Conservation (phyloP, 2,329 filamentous ascomycete genomes). For the Talaromyces sp. region DNA sequence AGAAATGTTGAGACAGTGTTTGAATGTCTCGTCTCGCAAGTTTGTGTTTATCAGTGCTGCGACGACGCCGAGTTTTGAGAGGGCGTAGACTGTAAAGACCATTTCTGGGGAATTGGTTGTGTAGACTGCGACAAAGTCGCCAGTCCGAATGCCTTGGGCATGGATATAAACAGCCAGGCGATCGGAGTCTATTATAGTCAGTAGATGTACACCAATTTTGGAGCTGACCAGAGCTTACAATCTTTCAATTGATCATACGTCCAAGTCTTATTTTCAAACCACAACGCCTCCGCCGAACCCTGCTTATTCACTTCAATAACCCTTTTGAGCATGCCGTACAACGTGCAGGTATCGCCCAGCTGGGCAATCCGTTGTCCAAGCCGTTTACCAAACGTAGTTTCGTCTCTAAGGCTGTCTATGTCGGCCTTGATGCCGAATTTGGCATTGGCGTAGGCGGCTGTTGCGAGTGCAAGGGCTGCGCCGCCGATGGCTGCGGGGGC, state of each 20-base stretch:
- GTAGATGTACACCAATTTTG: too few species aligned
- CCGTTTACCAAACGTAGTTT: conserved; percentile 34
- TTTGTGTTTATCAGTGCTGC: conserved; percentile 48
- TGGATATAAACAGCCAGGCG: conserved; percentile 44
- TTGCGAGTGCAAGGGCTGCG: conserved; percentile 35
- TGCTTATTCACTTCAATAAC: conserved; percentile 40
- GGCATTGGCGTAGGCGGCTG: conserved; percentile 44
- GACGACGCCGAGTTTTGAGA: conserved; percentile 48
- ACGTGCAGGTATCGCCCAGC: conserved; percentile 39
- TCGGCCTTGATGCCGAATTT: conserved; percentile 43
- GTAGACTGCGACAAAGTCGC: conserved; percentile 48
- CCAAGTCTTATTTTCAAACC: conserved; percentile 50
- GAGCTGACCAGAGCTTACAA: conserved; percentile 28
- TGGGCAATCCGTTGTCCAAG: conserved; percentile 35
- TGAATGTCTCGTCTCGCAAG: conserved; percentile 45
- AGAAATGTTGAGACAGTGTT: conserved; percentile 45
- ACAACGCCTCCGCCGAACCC: conserved; percentile 42
- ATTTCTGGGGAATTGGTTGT: conserved; percentile 51
- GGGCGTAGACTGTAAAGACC: conserved; percentile 43
- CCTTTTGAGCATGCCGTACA: conserved; percentile 45
- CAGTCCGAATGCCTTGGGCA: conserved; percentile 34
- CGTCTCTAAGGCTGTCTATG: conserved; percentile 33
- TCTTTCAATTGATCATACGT: conserved; percentile 46
- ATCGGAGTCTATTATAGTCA: conserved; percentile 37
- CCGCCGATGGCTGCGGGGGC: conserved; percentile 20